Conservation (phyloP, 331 rosid species). For the Dryas integrifolia region DNA sequence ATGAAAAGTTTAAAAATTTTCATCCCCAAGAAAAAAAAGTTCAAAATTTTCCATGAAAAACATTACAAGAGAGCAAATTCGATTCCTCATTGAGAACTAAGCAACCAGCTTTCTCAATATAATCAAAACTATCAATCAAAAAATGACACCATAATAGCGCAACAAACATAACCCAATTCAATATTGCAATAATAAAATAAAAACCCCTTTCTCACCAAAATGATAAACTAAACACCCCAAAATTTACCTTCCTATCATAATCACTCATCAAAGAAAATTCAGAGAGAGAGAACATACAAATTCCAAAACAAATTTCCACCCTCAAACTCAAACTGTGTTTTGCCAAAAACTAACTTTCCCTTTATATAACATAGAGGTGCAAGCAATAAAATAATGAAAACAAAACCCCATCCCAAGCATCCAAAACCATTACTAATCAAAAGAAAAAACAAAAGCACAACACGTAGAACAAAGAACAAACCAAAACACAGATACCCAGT, state of each 20-base stretch:
- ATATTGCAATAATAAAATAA: slow-evolving; percentile 13
- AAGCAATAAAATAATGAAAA: slow-evolving; percentile 29
- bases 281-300: not conserved
- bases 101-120: slow-evolving; percentile 19
- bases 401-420: slow-evolving; percentile 33
- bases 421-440: slow-evolving; percentile 35
- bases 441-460: slow-evolving; percentile 42
- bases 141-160: not conserved
- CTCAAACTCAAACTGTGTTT: slow-evolving; percentile 14
- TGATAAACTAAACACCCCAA: slow-evolving; percentile 1
- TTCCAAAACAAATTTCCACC: slow-evolving; percentile 21
- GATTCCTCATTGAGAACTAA: slow-evolving; percentile 4
- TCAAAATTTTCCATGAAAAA: not conserved
- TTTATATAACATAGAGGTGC: slow-evolving; percentile 24
- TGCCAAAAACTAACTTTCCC: slow-evolving; percentile 9
- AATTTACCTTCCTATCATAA: slow-evolving; percentile 28
- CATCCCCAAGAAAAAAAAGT: not conserved
- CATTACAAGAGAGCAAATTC: slow-evolving; percentile 15
- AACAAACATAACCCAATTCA: slow-evolving; percentile 16
- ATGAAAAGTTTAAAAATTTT: not conserved
- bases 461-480: slow-evolving; percentile 34
- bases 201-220: not conserved
- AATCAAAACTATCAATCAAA: not conserved
- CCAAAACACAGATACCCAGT: slow-evolving; percentile 41
- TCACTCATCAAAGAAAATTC: slow-evolving; percentile 14